phyloP scores from a whole-genome alignment of 2,329 filamentous ascomycete species.

The Colletotrichum siamense region DNA sequence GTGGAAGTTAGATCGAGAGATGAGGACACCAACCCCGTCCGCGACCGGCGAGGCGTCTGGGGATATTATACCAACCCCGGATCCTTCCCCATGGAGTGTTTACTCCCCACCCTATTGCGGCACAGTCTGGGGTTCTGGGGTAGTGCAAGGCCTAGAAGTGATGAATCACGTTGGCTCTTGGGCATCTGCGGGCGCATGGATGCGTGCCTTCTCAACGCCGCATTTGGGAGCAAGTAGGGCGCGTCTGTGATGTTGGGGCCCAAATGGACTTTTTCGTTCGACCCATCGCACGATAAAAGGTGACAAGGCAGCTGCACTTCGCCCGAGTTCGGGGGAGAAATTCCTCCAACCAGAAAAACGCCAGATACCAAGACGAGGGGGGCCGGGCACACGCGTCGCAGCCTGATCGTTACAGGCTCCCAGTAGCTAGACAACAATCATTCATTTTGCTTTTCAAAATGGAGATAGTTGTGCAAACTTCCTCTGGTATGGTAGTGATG shows the following conservation, averaged over 20 bases:
- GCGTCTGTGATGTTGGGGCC: neutral
- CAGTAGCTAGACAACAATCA: neutral
- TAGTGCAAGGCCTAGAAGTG: neutral
- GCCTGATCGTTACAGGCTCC: neutral
- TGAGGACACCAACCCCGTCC: neutral
- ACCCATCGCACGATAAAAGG: neutral
- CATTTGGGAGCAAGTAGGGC: neutral
- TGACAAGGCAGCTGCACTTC: neutral
- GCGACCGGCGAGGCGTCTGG: neutral
- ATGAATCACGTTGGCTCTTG: neutral
- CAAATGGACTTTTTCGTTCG: neutral
- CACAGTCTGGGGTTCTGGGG: neutral
- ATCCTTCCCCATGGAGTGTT: neutral
- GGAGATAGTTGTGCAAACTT: neutral
- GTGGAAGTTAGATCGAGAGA: neutral
- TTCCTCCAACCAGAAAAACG: conserved; percentile 3
- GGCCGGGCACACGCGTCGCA: neutral
- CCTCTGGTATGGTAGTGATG: too few species aligned
- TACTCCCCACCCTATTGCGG: neutral
- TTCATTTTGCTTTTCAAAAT: neutral
- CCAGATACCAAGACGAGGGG: neutral
- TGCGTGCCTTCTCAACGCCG: neutral
- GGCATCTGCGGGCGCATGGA: neutral
- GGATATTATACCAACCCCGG: neutral
- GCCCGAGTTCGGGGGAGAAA: neutral